Conservation (phyloP, 1,139 yeast genomes). For the Zygoascus hellenicus region DNA sequence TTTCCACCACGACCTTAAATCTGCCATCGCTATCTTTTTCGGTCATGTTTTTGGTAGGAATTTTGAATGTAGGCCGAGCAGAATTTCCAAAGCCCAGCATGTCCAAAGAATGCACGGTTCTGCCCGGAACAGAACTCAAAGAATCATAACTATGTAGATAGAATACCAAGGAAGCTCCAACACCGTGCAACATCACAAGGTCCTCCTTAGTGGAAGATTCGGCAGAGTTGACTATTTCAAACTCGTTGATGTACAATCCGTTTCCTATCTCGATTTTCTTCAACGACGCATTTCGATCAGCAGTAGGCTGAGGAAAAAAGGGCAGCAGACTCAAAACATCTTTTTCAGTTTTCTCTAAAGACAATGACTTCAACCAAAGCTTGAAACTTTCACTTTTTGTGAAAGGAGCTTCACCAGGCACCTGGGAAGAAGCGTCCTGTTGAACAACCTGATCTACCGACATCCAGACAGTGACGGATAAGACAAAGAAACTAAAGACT, state of each 20-base stretch:
- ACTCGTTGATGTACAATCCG: constrained; percentile 48
- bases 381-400: constrained; percentile 3
- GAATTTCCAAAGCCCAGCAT: constrained; percentile 82
- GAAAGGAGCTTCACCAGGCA: not conserved
- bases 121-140: constrained; percentile 36
- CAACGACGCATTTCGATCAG: constrained; percentile 43
- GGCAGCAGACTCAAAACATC: constrained; percentile 47
- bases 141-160: constrained; percentile 69
- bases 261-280: constrained; percentile 41
- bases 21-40: constrained; percentile 17
- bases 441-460: no score
- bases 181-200: constrained; percentile 81
- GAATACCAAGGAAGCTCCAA: constrained; percentile 87
- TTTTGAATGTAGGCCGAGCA: constrained; percentile 49
- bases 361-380: not conserved
- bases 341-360: constrained; percentile 37
- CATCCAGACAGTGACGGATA: no score
- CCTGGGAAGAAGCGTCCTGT: no score
- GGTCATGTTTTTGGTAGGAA: constrained; percentile 28
- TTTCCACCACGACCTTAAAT: constrained; percentile 34
- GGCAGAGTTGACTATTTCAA: constrained; percentile 34
- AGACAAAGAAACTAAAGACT: no score
- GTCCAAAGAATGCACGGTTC: constrained; percentile 68
- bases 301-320: constrained; percentile 50
- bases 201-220: constrained; percentile 21